Conservation (phyloP, 2,329 filamentous ascomycete species). For the Sporothrix dimorphospora region DNA sequence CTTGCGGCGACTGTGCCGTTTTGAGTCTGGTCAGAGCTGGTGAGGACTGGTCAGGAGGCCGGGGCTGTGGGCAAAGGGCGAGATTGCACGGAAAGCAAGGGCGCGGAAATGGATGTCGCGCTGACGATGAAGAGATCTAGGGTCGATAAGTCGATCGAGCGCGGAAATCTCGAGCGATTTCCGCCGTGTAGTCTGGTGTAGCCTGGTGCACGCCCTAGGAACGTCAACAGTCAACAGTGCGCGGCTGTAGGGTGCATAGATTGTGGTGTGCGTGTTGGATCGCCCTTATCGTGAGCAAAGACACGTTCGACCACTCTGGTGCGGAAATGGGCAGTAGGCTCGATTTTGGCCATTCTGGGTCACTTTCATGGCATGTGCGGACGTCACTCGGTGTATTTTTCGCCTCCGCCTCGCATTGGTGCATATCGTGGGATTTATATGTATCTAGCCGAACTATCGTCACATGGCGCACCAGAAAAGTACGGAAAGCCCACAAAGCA, state of each 20-base stretch:
- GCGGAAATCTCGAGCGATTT: background rate
- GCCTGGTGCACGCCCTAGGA: background rate
- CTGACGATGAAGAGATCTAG: background rate
- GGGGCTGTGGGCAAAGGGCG: background rate
- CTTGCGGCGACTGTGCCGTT: background rate
- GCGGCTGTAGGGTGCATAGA: background rate
- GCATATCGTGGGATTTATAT: slow-evolving; percentile 24
- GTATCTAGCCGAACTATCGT: slow-evolving; percentile 26
- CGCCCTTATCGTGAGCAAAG: slow-evolving; percentile 3
- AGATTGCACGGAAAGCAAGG: background rate
- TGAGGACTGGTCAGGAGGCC: background rate
- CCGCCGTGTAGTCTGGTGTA: background rate
- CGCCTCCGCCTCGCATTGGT: slow-evolving; percentile 19
- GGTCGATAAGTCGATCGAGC: background rate
- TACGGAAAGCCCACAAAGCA: slow-evolving; percentile 4
- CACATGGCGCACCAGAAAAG: slow-evolving; percentile 19
- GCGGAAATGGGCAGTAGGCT: background rate
- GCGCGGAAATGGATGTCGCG: slow-evolving; percentile 8
- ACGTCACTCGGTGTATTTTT: slow-evolving; percentile 21
- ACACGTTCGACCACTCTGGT: background rate
- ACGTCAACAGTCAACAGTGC: background rate
- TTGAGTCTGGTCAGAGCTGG: slow-evolving; percentile 4
- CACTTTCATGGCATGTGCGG: slow-evolving; percentile 11
- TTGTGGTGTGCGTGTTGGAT: background rate
- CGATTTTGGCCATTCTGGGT: background rate